Conservation (phyloP, 1,284 basidiomycete genomes). For the Lentinus polychrous region DNA sequence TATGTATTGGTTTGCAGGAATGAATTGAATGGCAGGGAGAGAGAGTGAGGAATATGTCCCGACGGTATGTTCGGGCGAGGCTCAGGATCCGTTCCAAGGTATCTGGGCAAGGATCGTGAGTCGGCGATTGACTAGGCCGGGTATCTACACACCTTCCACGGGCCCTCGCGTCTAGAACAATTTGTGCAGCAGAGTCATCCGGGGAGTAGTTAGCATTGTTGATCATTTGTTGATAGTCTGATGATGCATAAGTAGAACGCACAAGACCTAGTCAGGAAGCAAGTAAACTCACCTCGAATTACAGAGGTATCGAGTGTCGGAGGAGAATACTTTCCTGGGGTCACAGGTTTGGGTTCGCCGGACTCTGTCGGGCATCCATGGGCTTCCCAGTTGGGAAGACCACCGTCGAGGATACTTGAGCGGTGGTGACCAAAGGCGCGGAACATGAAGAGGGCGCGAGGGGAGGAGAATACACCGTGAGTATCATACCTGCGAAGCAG, state of each 20-base stretch:
- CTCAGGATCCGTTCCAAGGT: slow-evolving; percentile 78
- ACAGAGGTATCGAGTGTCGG: slow-evolving; percentile 44
- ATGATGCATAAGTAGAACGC: neutral
- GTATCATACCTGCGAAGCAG: slow-evolving; percentile 66
- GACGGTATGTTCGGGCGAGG: slow-evolving; percentile 84
- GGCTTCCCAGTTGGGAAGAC: slow-evolving; percentile 78
- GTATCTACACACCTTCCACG: slow-evolving; percentile 52
- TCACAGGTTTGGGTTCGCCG: slow-evolving; percentile 27
- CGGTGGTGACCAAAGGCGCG: slow-evolving; percentile 80
- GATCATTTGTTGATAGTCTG: slow-evolving; percentile 83
- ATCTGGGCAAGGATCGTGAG: slow-evolving; percentile 42
- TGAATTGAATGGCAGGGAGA: slow-evolving; percentile 77
- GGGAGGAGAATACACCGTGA: slow-evolving; percentile 83
- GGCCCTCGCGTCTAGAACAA: slow-evolving; percentile 87
- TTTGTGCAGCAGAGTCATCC: slow-evolving; percentile 42
- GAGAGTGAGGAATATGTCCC: slow-evolving; percentile 89
- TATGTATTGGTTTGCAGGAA: slow-evolving; percentile 58
- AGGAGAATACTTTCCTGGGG: slow-evolving; percentile 38
- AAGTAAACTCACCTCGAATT: slow-evolving; percentile 51
- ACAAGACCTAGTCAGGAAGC: neutral
- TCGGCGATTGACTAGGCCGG: neutral
- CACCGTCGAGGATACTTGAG: slow-evolving; percentile 85
- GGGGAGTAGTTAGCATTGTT: slow-evolving; percentile 55
- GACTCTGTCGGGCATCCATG: slow-evolving; percentile 62
- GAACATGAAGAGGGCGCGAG: slow-evolving; percentile 90